Conservation (phyloP, 306 rosid species). For the Inga laurina region DNA sequence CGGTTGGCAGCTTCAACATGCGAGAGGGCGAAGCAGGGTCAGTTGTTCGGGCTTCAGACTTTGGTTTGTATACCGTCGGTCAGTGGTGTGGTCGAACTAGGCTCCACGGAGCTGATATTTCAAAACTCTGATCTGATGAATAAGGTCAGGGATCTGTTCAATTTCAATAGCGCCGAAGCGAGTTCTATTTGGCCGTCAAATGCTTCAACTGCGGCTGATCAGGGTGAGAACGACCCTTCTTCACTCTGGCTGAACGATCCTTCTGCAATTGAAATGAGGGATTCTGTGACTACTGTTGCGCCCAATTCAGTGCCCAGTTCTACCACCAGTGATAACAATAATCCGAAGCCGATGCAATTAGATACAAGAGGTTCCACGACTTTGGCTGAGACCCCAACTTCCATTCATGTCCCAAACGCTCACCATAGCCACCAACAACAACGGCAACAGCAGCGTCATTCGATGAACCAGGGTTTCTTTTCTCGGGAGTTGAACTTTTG, state of each 20-base stretch:
- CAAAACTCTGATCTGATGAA: constrained; percentile 60
- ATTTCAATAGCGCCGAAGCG: constrained; percentile 51
- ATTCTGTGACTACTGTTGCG: background rate
- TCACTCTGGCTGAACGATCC: constrained; percentile 16
- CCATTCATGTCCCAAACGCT: background rate
- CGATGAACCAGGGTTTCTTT: background rate
- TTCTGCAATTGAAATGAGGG: background rate
- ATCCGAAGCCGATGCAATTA: background rate
- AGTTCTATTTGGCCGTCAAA: constrained; percentile 48
- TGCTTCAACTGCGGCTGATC: constrained; percentile 2
- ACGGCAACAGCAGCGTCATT: background rate
- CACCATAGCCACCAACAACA: background rate
- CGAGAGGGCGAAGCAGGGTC: constrained; percentile 78
- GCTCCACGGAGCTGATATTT: constrained; percentile 64
- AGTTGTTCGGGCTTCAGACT: constrained; percentile 69
- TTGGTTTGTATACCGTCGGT: constrained; percentile 72
- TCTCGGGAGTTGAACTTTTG: constrained; percentile 1
- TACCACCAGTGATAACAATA: background rate
- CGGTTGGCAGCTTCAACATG: constrained; percentile 50
- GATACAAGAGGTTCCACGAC: background rate
- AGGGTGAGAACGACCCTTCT: constrained; percentile 11
- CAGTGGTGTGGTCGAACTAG: constrained; percentile 86
- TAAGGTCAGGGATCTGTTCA: constrained; percentile 53
- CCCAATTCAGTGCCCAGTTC: constrained; percentile 7
- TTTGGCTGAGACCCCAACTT: background rate